These are phyloP conservation scores for Monosporascus sp. DNA, from an alignment of 2,329 filamentous ascomycete species.

Conservation along the genomic window DNA sequence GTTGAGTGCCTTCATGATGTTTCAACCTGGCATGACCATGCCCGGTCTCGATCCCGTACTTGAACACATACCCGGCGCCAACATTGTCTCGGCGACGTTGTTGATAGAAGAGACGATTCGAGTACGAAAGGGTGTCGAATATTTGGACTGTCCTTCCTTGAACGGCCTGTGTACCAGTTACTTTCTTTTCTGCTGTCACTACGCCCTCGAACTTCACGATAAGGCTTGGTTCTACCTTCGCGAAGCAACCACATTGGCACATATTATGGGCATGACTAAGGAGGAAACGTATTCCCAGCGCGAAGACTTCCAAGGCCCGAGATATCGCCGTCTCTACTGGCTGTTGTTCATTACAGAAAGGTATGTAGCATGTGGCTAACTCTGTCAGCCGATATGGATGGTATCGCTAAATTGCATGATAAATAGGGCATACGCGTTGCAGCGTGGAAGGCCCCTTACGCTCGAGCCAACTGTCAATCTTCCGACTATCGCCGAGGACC, in stretches of 20 bases:
- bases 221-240: conserved; percentile 76
- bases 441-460: conserved; percentile 64
- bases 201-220: conserved; percentile 66
- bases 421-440: conserved; percentile 62
- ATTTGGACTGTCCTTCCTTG: conserved; percentile 49
- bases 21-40: conserved; percentile 62
- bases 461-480: conserved; percentile 63
- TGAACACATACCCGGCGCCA: conserved; percentile 52
- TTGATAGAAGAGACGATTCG: conserved; percentile 63
- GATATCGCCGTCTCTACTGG: conserved; percentile 67
- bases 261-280: conserved; percentile 55
- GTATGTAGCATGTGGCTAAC: conserved; percentile 31
- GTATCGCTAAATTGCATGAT: conserved; percentile 6
- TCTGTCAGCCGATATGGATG: neutral
- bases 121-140: conserved; percentile 59
- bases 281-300: conserved; percentile 58
- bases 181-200: conserved; percentile 70
- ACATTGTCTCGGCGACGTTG: conserved; percentile 59
- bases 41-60: conserved; percentile 51
- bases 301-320: conserved; percentile 54
- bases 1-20: conserved; percentile 63
- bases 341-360: conserved; percentile 67
- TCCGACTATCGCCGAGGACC: conserved; percentile 58
- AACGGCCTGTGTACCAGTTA: conserved; percentile 68
- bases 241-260: conserved; percentile 67